A percentile compares a stretch with the other conserved stretches of the same genome.
phyloP scores from a whole-genome alignment of 495 filamentous ascomycete species.

The Aspergillus ellipticus region DNA sequence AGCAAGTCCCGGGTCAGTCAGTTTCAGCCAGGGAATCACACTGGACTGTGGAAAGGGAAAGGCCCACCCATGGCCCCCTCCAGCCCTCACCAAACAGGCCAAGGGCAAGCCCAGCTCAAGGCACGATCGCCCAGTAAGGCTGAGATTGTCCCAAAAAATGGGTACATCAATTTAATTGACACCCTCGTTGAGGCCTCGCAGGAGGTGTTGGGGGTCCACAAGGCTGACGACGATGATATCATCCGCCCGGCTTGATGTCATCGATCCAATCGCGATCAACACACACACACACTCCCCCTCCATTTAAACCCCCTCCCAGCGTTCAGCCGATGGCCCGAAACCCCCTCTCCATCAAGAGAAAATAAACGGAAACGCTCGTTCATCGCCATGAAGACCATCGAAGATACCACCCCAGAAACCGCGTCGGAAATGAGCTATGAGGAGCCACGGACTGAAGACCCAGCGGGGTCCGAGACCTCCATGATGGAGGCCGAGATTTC shows the following conservation, averaged over 20 bases:
- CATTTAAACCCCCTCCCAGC: not conserved
- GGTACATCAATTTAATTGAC: too few species aligned
- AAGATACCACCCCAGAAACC: slow-evolving; percentile 1
- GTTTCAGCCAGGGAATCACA: too few species aligned
- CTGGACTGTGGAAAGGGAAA: too few species aligned
- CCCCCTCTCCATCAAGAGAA: not conserved
- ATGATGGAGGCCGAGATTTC: not conserved
- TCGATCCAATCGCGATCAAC: not conserved
- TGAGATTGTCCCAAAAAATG: not conserved
- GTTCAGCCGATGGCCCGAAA: not conserved
- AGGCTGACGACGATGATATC: slow-evolving; percentile 10
- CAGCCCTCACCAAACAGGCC: not conserved
- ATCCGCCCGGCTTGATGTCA: slow-evolving; percentile 8
- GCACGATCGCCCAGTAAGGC: not conserved
- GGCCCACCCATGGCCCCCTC: not conserved
- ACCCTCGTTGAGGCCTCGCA: not conserved
- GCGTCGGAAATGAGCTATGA: not conserved
- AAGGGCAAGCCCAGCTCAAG: not conserved
- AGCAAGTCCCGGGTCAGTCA: too few species aligned
- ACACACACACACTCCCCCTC: too few species aligned
- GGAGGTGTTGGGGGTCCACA: not conserved
- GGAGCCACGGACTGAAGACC: not conserved
- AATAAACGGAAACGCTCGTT: not conserved
- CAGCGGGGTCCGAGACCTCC: not conserved
- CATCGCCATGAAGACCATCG: not conserved